phyloP scores from a whole-genome alignment of 1,139 yeast species.

The Candida anutae region DNA sequence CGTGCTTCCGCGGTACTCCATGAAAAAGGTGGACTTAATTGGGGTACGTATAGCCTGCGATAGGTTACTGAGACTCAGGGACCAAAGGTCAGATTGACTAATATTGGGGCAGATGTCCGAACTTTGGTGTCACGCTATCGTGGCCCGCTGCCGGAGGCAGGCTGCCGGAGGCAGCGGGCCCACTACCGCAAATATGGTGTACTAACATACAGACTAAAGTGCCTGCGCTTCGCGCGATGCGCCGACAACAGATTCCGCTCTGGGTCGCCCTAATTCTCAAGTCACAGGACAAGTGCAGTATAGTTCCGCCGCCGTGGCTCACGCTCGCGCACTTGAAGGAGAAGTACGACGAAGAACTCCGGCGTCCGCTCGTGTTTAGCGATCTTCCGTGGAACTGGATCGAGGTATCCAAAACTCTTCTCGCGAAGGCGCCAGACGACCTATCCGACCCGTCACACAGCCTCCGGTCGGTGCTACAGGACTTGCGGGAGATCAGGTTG shows the following conservation, averaged over 20 bases:
- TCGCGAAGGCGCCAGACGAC: slow-evolving; percentile 69
- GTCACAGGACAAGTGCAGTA: slow-evolving; percentile 77
- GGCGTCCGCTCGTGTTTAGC: slow-evolving; percentile 52
- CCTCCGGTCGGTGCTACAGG: slow-evolving; percentile 67
- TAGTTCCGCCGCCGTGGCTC: slow-evolving; percentile 89
- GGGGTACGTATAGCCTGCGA: slow-evolving; percentile 35
- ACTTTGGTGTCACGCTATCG: no score
- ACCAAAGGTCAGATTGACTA: no score
- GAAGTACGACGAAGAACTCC: slow-evolving; percentile 62
- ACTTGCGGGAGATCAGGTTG: slow-evolving; percentile 73
- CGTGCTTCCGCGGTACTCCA: slow-evolving; percentile 67
- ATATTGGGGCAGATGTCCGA: no score
- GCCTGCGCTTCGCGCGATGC: slow-evolving; percentile 59
- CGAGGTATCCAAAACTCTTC: slow-evolving; percentile 62
- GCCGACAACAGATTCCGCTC: slow-evolving; percentile 65
- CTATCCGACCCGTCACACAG: slow-evolving; percentile 57
- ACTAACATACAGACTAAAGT: slow-evolving; percentile 26
- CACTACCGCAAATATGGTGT: no score
- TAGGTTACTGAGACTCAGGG: neutral
- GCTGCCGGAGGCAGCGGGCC: no score
- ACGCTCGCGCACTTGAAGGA: slow-evolving; percentile 45
- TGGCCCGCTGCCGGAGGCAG: no score
- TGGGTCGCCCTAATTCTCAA: slow-evolving; percentile 86
- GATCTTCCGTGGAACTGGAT: slow-evolving; percentile 84
- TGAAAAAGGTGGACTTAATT: slow-evolving; percentile 56